Evolutionary conservation across 2,329 filamentous ascomycete species (phyloP).

Genomic region (Fusarium coicis): DNA sequence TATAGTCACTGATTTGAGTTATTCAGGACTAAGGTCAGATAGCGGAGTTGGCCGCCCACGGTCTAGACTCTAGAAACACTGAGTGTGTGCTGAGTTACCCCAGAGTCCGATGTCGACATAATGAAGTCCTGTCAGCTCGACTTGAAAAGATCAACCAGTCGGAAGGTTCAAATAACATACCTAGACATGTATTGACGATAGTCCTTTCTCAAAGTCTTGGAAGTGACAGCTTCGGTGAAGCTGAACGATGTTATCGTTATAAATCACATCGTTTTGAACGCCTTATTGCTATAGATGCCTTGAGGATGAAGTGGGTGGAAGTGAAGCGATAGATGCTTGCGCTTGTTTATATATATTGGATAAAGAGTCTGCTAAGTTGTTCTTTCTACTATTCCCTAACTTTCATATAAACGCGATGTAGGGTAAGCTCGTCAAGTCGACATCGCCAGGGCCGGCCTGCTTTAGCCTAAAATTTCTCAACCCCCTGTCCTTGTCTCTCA

Average conservation of each 20-base stretch:
- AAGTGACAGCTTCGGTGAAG: too few species aligned
- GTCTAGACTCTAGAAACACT: too few species aligned
- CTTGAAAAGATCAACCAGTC: background rate
- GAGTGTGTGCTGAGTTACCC: too few species aligned
- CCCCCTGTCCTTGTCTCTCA: background rate
- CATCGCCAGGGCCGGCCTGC: rapidly evolving
- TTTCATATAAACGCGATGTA: rapidly evolving
- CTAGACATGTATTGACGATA: too few species aligned
- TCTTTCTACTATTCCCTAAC: too few species aligned
- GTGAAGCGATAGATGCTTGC: rapidly evolving
- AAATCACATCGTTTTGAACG: rapidly evolving
- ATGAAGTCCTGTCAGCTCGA: too few species aligned
- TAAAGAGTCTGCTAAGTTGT: too few species aligned
- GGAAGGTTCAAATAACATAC: rapidly evolving
- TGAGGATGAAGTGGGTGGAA: rapidly evolving
- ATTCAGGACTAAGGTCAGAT: background rate
- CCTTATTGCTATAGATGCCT: rapidly evolving
- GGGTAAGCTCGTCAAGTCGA: rapidly evolving
- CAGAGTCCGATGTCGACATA: too few species aligned
- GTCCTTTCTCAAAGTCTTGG: too few species aligned
- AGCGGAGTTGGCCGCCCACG: background rate
- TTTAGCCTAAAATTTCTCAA: background rate
- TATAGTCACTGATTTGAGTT: background rate
- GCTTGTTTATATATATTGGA: rapidly evolving
- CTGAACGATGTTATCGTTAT: too few species aligned